These are phyloP conservation scores for Hymenoscyphus scutula DNA, from an alignment of 2,329 filamentous ascomycete species.

Conservation along the genomic window DNA sequence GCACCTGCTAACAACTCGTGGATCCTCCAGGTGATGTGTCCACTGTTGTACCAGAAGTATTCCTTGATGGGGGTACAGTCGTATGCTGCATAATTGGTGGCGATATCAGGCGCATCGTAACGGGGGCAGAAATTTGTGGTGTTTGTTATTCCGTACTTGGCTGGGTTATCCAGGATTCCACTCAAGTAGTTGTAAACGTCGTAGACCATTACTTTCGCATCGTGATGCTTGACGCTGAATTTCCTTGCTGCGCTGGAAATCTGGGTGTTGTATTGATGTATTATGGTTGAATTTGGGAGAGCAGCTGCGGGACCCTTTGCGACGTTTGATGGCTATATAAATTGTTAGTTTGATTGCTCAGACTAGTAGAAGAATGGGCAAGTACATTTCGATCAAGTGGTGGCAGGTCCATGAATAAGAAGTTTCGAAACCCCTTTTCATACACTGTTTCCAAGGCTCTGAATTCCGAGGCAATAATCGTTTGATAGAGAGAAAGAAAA, in stretches of 20 bases:
- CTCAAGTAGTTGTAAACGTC: slow-evolving; percentile 45
- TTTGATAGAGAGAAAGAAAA: slow-evolving; percentile 46
- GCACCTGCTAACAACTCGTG: slow-evolving; percentile 40
- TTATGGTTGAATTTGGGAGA: slow-evolving; percentile 45
- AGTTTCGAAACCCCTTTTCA: slow-evolving; percentile 44
- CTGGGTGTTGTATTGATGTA: slow-evolving; percentile 45
- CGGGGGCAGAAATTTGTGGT: slow-evolving; percentile 44
- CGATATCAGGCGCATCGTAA: slow-evolving; percentile 47
- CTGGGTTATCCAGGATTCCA: slow-evolving; percentile 42
- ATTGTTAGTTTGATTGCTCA: no score
- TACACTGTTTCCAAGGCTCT: slow-evolving; percentile 42
- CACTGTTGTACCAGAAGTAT: slow-evolving; percentile 50
- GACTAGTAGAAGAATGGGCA: not conserved
- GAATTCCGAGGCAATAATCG: slow-evolving; percentile 43
- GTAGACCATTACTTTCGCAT: slow-evolving; percentile 43
- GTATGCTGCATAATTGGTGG: slow-evolving; percentile 43
- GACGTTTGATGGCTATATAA: slow-evolving; percentile 26
- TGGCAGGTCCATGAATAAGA: slow-evolving; percentile 51
- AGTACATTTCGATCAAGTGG: slow-evolving; percentile 45
- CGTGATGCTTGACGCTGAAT: slow-evolving; percentile 29
- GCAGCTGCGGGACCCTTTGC: slow-evolving; percentile 34
- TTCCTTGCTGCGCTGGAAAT: slow-evolving; percentile 28
- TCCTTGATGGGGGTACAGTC: slow-evolving; percentile 43
- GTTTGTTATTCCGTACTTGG: slow-evolving; percentile 44
- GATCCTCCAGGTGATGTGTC: slow-evolving; percentile 44